phyloP scores from a whole-genome alignment of 2,329 filamentous ascomycete species.

The Fusarium udum region DNA sequence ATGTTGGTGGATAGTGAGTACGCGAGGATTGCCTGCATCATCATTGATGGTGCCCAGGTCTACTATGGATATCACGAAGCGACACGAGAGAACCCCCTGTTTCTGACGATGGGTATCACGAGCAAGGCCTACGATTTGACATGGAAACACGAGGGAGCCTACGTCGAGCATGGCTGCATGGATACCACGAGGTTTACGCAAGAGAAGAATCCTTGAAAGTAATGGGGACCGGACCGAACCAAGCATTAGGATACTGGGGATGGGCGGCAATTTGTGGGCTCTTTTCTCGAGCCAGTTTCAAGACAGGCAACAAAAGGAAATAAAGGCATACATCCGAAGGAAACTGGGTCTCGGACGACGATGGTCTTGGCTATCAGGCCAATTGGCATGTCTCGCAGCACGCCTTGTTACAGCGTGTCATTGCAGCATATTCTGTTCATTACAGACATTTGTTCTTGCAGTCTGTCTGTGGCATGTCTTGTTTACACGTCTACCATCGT shows the following conservation, averaged over 20 bases:
- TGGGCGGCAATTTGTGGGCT: conserved; percentile 34
- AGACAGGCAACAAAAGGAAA: conserved; percentile 9
- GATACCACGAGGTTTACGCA: conserved; percentile 13
- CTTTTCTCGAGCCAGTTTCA: conserved; percentile 18
- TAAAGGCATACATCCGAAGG: conserved; percentile 14
- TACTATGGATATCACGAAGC: conserved; percentile 10
- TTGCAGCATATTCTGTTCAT: background rate
- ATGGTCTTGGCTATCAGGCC: conserved; percentile 9
- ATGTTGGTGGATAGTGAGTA: background rate
- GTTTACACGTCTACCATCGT: background rate
- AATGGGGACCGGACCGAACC: background rate
- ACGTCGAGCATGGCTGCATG: background rate
- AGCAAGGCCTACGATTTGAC: background rate
- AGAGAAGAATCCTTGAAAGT: conserved; percentile 7
- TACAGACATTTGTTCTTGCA: background rate
- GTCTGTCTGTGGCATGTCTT: background rate
- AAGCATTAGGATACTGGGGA: conserved; percentile 12
- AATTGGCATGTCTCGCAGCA: background rate
- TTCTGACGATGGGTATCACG: background rate
- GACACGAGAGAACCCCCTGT: background rate
- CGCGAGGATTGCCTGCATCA: background rate
- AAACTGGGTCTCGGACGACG: background rate
- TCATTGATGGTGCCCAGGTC: background rate
- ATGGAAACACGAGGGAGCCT: background rate
- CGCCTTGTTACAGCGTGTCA: background rate